Conservation (phyloP, 345 rosid species). For the Balakata baccata region DNA sequence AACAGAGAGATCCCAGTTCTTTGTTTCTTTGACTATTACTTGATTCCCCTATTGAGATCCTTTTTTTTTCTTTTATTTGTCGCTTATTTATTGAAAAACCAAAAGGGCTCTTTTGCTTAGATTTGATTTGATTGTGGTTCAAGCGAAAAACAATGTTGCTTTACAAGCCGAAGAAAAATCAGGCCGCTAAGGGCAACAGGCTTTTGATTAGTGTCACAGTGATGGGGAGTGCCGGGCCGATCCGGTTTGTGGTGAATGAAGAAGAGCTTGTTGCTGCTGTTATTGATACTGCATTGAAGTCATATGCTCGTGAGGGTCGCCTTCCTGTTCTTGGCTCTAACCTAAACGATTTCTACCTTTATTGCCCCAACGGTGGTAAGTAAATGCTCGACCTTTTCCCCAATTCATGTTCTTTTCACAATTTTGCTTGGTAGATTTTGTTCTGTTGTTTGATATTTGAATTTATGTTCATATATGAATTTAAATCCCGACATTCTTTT, state of each 20-base stretch:
- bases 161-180: constrained; percentile 80
- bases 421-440: not conserved
- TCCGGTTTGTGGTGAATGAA: constrained; percentile 83
- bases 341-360: constrained; percentile 72
- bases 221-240: constrained; percentile 92
- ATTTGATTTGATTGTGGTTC: constrained; percentile 9
- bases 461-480: not conserved
- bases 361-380: constrained; percentile 54
- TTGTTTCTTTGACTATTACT: not conserved
- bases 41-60: not conserved
- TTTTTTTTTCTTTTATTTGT: not conserved
- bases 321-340: constrained; percentile 88
- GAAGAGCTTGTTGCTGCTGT: constrained; percentile 70
- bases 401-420: not conserved
- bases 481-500: not conserved
- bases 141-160: constrained; percentile 49
- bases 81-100: not conserved
- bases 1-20: not conserved
- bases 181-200: constrained; percentile 57
- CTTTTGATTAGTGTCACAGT: constrained; percentile 75
- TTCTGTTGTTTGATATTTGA: not conserved
- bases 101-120: too few species aligned
- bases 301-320: constrained; percentile 94
- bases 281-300: constrained; percentile 73
- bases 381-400: not conserved